These are phyloP conservation scores for Pittosporum tobira DNA, from an alignment of 129 eudicot genomes.

Conservation along the genomic window DNA sequence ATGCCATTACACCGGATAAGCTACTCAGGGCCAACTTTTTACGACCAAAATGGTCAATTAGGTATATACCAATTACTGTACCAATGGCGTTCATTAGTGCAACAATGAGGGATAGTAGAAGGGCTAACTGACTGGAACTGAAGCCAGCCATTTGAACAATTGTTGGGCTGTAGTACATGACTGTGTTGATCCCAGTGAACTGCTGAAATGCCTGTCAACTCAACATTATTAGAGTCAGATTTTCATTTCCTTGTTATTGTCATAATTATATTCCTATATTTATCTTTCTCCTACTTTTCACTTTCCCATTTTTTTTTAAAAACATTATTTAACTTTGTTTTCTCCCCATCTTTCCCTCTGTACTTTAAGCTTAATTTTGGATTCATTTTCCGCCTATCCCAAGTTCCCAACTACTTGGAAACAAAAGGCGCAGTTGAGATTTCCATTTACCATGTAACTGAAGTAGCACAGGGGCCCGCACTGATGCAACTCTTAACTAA, in stretches of 20 bases:
- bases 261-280: too few species aligned
- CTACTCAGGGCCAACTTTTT: conserved; percentile 64
- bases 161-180: conserved; percentile 83
- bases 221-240: background rate
- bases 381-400: too few species aligned
- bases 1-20: conserved; percentile 55
- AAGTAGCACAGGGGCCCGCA: background rate
- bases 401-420: too few species aligned
- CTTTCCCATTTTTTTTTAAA: too few species aligned
- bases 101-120: conserved; percentile 64
- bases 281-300: too few species aligned
- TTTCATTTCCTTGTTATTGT: too few species aligned
- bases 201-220: conserved; percentile 64
- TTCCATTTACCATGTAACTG: too few species aligned
- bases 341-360: too few species aligned
- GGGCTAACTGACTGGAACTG: conserved; percentile 72
- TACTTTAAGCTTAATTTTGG: too few species aligned
- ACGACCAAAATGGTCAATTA: conserved; percentile 85
- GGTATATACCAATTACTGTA: conserved; percentile 66
- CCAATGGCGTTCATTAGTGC: conserved; percentile 84
- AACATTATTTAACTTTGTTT: too few species aligned
- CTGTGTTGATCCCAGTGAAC: conserved; percentile 68
- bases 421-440: too few species aligned
- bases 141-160: conserved; percentile 91
- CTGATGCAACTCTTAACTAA: too few species aligned